These are phyloP conservation scores for Salix udensis DNA, from an alignment of 345 rosid genomes.

Conservation along the genomic window DNA sequence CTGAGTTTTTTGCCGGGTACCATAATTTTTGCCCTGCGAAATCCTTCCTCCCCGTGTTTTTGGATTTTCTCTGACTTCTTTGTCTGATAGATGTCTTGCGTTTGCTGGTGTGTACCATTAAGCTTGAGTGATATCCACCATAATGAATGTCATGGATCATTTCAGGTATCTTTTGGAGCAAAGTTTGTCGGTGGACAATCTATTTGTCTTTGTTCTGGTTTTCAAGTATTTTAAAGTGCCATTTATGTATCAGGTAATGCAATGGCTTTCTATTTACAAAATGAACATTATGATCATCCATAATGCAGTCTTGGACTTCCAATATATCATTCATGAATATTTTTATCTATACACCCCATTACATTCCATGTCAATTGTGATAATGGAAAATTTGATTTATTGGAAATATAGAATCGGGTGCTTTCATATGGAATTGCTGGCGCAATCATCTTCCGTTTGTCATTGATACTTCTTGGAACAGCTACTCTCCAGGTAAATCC, in stretches of 20 bases:
- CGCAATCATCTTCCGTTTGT: slow-evolving; percentile 71
- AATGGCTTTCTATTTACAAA: slow-evolving; percentile 9
- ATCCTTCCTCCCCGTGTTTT: neutral
- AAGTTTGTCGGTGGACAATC: slow-evolving; percentile 94
- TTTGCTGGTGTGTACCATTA: neutral
- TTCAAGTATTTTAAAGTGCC: slow-evolving; percentile 98
- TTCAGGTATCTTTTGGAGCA: slow-evolving; percentile 93
- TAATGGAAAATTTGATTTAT: slow-evolving; percentile 17
- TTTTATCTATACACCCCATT: neutral
- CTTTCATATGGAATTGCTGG: slow-evolving; percentile 92
- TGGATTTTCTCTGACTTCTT: neutral
- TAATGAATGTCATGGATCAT: slow-evolving; percentile 10
- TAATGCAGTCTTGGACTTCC: neutral
- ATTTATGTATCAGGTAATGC: slow-evolving; percentile 69
- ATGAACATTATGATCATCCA: neutral
- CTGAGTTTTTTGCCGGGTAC: slow-evolving; percentile 94
- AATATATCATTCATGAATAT: neutral
- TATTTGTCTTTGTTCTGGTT: slow-evolving; percentile 84
- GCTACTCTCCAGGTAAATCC: slow-evolving; percentile 82
- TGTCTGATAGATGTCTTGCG: slow-evolving; percentile 3
- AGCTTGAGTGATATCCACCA: neutral
- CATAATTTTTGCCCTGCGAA: neutral
- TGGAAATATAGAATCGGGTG: slow-evolving; percentile 60
- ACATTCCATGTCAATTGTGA: slow-evolving; percentile 2
- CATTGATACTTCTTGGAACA: slow-evolving; percentile 76